A percentile compares a stretch with the other conserved stretches of the same genome.
Conservation (phyloP, 2,329 filamentous ascomycete species). For the Claviceps pusilla region DNA sequence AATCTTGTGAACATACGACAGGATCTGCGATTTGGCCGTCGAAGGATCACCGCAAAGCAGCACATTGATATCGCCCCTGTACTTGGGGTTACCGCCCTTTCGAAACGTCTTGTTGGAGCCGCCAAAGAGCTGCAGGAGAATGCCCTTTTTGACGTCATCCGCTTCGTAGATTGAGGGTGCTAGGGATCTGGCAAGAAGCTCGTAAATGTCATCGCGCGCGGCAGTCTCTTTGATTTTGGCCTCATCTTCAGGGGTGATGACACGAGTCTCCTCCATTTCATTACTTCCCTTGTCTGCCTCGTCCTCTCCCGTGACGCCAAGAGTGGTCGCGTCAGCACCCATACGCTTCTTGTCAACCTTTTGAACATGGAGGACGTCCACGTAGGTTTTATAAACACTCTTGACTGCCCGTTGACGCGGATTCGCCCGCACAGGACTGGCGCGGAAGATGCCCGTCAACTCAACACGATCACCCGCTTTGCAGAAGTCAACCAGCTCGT, state of each 20-base stretch:
- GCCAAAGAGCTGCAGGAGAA: constrained; percentile 88
- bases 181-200: constrained; percentile 75
- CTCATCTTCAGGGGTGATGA: constrained; percentile 74
- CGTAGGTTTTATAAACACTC: constrained; percentile 93
- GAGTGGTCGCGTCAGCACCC: constrained; percentile 77
- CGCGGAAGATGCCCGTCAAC: constrained; percentile 92
- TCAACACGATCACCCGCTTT: constrained; percentile 94
- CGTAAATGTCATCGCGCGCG: constrained; percentile 74
- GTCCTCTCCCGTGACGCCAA: constrained; percentile 67
- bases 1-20: constrained; percentile 94
- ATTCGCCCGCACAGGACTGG: constrained; percentile 85
- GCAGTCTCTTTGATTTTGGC: constrained; percentile 73
- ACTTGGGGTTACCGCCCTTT: constrained; percentile 88
- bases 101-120: constrained; percentile 97
- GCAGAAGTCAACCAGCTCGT: constrained; percentile 93
- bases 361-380: constrained; percentile 88
- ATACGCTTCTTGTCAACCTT: constrained; percentile 93
- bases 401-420: constrained; percentile 85
- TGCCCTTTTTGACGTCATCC: constrained; percentile 98
- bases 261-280: constrained; percentile 67
- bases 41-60: constrained; percentile 94
- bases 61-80: constrained; percentile 94
- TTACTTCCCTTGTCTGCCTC: constrained; percentile 49
- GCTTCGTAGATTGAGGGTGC: constrained; percentile 94
- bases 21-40: constrained; percentile 86